Percentiles rank a stretch among this genome's conserved stretches.
phyloP scores from a whole-genome alignment of 441 rosid genomes.

The Lepidium campestre region DNA sequence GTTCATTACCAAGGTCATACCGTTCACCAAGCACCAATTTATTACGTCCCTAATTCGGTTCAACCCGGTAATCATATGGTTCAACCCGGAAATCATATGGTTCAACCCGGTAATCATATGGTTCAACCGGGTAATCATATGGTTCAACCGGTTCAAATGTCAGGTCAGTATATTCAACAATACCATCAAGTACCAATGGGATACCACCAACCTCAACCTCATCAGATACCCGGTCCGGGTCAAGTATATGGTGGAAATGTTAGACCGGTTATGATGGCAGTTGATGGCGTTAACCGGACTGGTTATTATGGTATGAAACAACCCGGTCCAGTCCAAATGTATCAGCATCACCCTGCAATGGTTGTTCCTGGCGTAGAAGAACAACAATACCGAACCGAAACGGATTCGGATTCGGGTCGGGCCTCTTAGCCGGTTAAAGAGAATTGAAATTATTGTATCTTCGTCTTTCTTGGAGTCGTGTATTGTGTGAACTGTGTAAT shows the following conservation, averaged over 20 bases:
- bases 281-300: constrained; percentile 51
- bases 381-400: constrained; percentile 30
- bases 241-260: constrained; percentile 49
- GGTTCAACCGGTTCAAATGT: constrained; percentile 38
- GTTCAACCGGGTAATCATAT: constrained; percentile 44
- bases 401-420: constrained; percentile 44
- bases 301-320: constrained; percentile 57
- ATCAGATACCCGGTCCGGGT: constrained; percentile 44
- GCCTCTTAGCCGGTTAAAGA: constrained; percentile 28
- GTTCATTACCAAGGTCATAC: constrained; percentile 37
- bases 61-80: constrained; percentile 43
- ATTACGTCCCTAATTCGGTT: constrained; percentile 49
- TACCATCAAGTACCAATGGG: constrained; percentile 56
- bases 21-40: constrained; percentile 45
- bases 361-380: constrained; percentile 52
- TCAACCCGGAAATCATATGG: constrained; percentile 20
- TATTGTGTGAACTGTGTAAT: constrained; percentile 14
- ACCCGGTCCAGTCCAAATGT: constrained; percentile 41
- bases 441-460: neutral
- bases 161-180: constrained; percentile 43
- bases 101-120: constrained; percentile 18
- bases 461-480: neutral
- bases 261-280: constrained; percentile 40
- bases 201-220: constrained; percentile 47
- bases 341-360: constrained; percentile 46